These are phyloP conservation scores for Zygosaccharomyces sapae DNA, from an alignment of 1,139 yeast genomes.

Conservation along the genomic window DNA sequence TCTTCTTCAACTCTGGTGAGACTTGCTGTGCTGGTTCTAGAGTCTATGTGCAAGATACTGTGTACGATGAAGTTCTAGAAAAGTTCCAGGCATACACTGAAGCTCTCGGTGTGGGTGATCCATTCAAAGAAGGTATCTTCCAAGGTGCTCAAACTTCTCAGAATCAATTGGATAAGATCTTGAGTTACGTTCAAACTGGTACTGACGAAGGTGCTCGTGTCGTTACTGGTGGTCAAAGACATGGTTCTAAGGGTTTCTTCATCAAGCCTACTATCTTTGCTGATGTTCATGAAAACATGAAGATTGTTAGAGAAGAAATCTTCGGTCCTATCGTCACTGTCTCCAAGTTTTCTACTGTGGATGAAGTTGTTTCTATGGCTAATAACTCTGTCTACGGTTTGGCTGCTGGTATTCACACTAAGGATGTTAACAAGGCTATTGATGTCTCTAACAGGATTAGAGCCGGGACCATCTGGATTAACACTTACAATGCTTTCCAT, in stretches of 20 bases:
- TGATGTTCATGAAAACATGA: constrained; percentile 63
- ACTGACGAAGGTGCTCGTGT: constrained; percentile 57
- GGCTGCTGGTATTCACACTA: constrained; percentile 70
- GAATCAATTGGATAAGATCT: constrained; percentile 55
- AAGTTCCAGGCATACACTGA: constrained; percentile 64
- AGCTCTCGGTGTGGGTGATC: constrained; percentile 63
- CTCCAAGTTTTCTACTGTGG: constrained; percentile 58
- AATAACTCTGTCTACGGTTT: constrained; percentile 65
- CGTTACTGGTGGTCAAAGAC: constrained; percentile 59
- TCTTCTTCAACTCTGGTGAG: constrained; percentile 64
- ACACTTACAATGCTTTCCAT: constrained; percentile 63
- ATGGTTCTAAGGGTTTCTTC: constrained; percentile 60
- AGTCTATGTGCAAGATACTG: constrained; percentile 57
- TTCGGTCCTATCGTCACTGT: constrained; percentile 77
- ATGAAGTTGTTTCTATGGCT: constrained; percentile 58
- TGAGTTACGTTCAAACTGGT: constrained; percentile 55
- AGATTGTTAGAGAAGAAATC: constrained; percentile 71
- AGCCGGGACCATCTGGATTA: constrained; percentile 63
- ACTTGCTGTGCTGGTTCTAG: constrained; percentile 71
- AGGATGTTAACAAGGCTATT: constrained; percentile 51
- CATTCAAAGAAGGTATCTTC: constrained; percentile 59
- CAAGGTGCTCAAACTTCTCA: constrained; percentile 67
- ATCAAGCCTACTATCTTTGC: constrained; percentile 75
- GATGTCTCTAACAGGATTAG: constrained; percentile 58
- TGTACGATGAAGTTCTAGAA: constrained; percentile 52